Percentiles rank a stretch among this genome's conserved stretches.
Conservation (phyloP, 331 rosid genomes). For the Malus hybrid region DNA sequence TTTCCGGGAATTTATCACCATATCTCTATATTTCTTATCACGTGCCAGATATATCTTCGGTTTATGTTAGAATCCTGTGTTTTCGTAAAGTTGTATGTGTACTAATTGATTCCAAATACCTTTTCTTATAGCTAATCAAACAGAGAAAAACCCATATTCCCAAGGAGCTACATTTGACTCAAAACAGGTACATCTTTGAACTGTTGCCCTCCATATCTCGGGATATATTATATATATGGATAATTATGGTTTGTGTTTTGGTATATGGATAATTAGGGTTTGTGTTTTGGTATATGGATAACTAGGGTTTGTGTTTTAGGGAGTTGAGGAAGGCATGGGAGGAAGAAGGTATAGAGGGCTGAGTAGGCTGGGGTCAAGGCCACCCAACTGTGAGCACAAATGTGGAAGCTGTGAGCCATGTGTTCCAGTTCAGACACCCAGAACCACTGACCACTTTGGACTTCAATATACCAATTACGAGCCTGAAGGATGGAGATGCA, state of each 20-base stretch:
- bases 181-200: background rate
- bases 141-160: conserved; percentile 6
- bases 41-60: no score
- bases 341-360: background rate
- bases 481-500: conserved; percentile 44
- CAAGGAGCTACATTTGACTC: background rate
- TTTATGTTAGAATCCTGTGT: no score
- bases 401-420: conserved; percentile 32
- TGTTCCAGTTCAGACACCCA: conserved; percentile 27
- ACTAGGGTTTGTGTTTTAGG: conserved; percentile 9
- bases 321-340: background rate
- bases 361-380: conserved; percentile 31
- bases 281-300: background rate
- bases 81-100: no score
- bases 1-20: no score
- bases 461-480: conserved; percentile 27
- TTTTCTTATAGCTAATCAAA: background rate
- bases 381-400: conserved; percentile 30
- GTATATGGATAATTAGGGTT: no score
- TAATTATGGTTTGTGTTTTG: no score
- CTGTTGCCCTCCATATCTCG: no score
- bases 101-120: background rate
- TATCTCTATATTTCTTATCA: no score
- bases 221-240: no score
- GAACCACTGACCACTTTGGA: conserved; percentile 3